Percentiles rank a stretch among this genome's conserved stretches.
Evolutionary conservation across 2,329 filamentous ascomycete species (phyloP).

Genomic region (Thermoascus crustaceus): DNA sequence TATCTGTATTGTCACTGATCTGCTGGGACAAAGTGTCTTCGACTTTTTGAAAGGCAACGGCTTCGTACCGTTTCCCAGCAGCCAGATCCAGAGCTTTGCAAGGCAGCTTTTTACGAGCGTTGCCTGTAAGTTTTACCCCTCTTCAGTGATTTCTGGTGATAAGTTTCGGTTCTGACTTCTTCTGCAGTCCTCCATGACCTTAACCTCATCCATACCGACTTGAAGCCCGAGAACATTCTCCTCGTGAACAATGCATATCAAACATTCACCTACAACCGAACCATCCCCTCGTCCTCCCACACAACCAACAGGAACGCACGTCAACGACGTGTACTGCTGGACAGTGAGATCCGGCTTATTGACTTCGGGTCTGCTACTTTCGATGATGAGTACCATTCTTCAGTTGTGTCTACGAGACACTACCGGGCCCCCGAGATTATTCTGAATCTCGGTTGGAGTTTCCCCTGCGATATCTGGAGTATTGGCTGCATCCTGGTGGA

Average conservation of each 20-base stretch:
- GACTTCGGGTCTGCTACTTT: slow-evolving; percentile 62
- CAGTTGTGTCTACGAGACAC: slow-evolving; percentile 58
- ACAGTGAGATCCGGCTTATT: slow-evolving; percentile 59
- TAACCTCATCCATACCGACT: slow-evolving; percentile 86
- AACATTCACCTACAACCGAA: slow-evolving; percentile 61
- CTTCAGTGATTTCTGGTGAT: not conserved
- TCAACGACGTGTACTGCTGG: slow-evolving; percentile 55
- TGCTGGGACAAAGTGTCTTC: slow-evolving; percentile 91
- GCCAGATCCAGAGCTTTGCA: slow-evolving; percentile 95
- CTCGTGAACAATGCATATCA: slow-evolving; percentile 58
- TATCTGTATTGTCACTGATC: slow-evolving; percentile 75
- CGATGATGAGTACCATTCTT: slow-evolving; percentile 61
- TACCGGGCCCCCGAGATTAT: slow-evolving; percentile 62
- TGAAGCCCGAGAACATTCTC: slow-evolving; percentile 62
- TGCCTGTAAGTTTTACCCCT: slow-evolving; percentile 66
- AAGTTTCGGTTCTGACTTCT: slow-evolving; percentile 18
- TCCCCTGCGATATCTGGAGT: slow-evolving; percentile 62
- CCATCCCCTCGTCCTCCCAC: slow-evolving; percentile 56
- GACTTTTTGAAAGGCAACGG: slow-evolving; percentile 94
- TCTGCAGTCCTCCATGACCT: slow-evolving; percentile 80
- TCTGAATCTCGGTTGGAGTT: slow-evolving; percentile 59
- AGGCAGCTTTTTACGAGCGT: slow-evolving; percentile 96
- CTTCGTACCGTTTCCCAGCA: slow-evolving; percentile 96
- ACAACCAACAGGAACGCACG: slow-evolving; percentile 50
- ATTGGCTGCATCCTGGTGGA: slow-evolving; percentile 62